These are phyloP conservation scores for Fusarium humuli DNA, from an alignment of 2,329 filamentous ascomycete genomes.

Conservation along the genomic window DNA sequence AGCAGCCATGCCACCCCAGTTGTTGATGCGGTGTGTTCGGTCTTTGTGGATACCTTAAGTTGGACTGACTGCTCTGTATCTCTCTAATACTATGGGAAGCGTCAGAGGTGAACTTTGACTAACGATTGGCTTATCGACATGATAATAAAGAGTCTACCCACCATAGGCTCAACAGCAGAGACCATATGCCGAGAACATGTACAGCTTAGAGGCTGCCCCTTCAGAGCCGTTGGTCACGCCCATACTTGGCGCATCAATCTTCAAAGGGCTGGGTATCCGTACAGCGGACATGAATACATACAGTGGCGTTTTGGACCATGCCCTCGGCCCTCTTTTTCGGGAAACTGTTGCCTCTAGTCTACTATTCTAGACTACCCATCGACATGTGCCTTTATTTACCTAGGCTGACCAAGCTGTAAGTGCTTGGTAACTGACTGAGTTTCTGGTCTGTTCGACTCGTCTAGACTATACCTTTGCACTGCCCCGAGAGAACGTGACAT, in stretches of 20 bases:
- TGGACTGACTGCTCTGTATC: constrained; percentile 18
- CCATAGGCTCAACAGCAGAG: background rate
- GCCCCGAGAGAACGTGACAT: background rate
- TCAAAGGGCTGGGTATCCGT: background rate
- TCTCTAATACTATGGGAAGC: constrained; percentile 17
- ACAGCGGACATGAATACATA: constrained; percentile 24
- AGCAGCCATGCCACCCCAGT: constrained; percentile 15
- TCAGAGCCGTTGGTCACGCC: background rate
- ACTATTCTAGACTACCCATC: constrained; percentile 1
- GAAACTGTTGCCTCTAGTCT: constrained; percentile 10
- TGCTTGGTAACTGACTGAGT: background rate
- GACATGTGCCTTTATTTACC: constrained; percentile 32
- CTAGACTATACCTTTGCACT: background rate
- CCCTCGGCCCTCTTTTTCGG: constrained; percentile 12
- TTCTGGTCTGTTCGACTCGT: background rate
- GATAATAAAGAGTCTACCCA: background rate
- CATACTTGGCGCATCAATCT: background rate
- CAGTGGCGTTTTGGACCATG: constrained; percentile 24
- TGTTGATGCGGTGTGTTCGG: constrained; percentile 37
- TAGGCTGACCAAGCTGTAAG: constrained; percentile 26
- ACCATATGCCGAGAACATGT: background rate
- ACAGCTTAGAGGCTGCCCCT: background rate
- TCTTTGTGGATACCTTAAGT: constrained; percentile 31
- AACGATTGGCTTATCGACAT: background rate
- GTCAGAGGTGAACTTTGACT: constrained; percentile 7